Base-by-base conservation (phyloP, 495 filamentous ascomycete species). In the Xylaria acuta region DNA sequence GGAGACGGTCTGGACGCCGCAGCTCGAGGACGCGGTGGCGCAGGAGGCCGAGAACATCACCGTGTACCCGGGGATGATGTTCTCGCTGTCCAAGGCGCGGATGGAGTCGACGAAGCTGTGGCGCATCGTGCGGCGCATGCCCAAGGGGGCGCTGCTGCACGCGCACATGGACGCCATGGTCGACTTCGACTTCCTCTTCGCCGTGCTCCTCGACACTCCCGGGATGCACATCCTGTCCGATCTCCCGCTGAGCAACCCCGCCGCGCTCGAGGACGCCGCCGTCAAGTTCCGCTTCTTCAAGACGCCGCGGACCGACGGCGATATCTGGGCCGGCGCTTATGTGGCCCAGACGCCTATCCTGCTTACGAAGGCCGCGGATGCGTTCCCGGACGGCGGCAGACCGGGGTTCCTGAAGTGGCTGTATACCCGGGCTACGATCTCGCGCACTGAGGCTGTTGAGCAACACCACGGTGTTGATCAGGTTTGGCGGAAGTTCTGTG, bases 121-220 rank as follows among this genome's bases (percentile, higher is more conserved):
- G 93, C 87, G 88, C 72, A 96, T 98, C 67, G 88, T 97, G 5
- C 86, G 90, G 62, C 86, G 82, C 54, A 92, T 99, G 92, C 96
- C 96, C 27, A 98, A 99, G 78, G 96, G 96, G 5, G 90, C 92
- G 5, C 86, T 98, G 11, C 81, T 98, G 66, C 95, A 98, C 82
- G 92, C 94, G 8, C 94, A 98, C 81, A 80, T 96, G 66, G 92
- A 96, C 78, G 93, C 94, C 72, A 95, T 97, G 91, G 92, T 96
- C 63, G 93, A 97, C 76, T 86, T 93, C 58, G 91, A 93, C 71
- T 95, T 89, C 80, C 80, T 97, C 4, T 83, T 97, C 49, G 86
- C 89, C 18, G 84, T 91, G 72, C 88, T 91, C 2, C 84, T 98
- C 41, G 84, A 85, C 5, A 95, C 92, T 0, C 86, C 89, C 0